A percentile compares a stretch with the other conserved stretches of the same genome.
Conservation (phyloP, 192 early-diverging fungal genomes). For the Coemansia reversa region DNA sequence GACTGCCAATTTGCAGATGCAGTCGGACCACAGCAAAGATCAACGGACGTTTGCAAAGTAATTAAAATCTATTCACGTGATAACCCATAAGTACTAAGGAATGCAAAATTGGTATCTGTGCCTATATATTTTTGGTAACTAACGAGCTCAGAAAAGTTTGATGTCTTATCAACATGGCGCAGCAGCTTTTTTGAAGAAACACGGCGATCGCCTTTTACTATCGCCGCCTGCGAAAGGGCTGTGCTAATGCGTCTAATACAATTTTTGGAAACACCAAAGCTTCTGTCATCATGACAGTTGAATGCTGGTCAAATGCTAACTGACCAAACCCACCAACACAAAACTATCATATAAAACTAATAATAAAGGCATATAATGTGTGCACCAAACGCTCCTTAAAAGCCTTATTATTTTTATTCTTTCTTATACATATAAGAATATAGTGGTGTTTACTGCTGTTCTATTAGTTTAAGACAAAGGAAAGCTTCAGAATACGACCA, state of each 20-base stretch:
- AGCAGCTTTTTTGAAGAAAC: neutral
- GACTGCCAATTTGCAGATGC: neutral
- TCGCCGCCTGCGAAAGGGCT: conserved; percentile 2
- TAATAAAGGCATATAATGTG: neutral
- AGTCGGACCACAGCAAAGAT: neutral
- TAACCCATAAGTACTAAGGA: neutral
- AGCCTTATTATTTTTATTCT: too few relatives aligned
- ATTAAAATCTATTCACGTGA: neutral
- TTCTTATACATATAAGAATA: too few relatives aligned
- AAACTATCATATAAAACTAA: neutral
- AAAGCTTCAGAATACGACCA: too few relatives aligned
- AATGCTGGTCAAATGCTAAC: neutral
- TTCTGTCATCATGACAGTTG: neutral
- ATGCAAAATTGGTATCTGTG: neutral
- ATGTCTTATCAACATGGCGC: neutral
- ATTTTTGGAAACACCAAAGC: conserved; percentile 6
- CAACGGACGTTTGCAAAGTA: neutral
- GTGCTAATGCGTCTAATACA: conserved; percentile 3
- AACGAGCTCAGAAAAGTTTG: neutral
- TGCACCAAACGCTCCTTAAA: too few relatives aligned
- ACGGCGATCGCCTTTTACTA: conserved; percentile 9
- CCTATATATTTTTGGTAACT: neutral
- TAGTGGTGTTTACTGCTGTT: too few relatives aligned
- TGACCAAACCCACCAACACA: neutral
- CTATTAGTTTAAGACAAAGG: too few relatives aligned